These are phyloP conservation scores for Metroxylon sagu DNA, from an alignment of 176 grass and related monocot species.

Conservation along the genomic window DNA sequence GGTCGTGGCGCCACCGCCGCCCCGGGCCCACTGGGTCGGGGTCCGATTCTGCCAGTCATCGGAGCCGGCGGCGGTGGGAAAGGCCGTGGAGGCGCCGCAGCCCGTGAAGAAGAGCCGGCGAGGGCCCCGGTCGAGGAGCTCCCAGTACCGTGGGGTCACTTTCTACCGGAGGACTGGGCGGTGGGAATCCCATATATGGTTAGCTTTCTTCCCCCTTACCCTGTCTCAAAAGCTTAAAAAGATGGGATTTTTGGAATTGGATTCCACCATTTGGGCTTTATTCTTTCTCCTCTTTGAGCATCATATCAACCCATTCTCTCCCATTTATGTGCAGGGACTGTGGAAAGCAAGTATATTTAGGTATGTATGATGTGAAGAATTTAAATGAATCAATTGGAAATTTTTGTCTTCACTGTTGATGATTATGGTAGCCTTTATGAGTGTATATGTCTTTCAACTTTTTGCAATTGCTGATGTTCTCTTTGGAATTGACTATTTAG, in stretches of 20 bases:
- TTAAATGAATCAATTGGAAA: too few species aligned
- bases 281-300: background rate
- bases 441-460: background rate
- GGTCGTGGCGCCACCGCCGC: background rate
- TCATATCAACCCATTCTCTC: background rate
- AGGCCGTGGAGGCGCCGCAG: constrained; percentile 10
- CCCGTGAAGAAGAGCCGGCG: constrained; percentile 47
- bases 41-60: constrained; percentile 4
- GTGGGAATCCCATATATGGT: constrained; percentile 78
- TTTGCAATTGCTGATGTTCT: constrained; percentile 4
- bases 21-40: background rate
- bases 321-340: constrained; percentile 43
- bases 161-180: constrained; percentile 74
- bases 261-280: background rate
- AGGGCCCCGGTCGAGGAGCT: constrained; percentile 59
- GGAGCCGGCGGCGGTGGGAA: background rate
- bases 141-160: constrained; percentile 77
- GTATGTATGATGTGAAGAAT: constrained; percentile 23
- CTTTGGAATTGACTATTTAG: background rate
- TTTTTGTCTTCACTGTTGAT: too few species aligned
- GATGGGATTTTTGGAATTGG: background rate
- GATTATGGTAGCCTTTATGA: too few species aligned
- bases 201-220: background rate
- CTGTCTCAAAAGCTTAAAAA: background rate
- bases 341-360: constrained; percentile 73